These are phyloP conservation scores for Phialocephala subalpina DNA, from an alignment of 2,329 filamentous ascomycete genomes.

Conservation along the genomic window DNA sequence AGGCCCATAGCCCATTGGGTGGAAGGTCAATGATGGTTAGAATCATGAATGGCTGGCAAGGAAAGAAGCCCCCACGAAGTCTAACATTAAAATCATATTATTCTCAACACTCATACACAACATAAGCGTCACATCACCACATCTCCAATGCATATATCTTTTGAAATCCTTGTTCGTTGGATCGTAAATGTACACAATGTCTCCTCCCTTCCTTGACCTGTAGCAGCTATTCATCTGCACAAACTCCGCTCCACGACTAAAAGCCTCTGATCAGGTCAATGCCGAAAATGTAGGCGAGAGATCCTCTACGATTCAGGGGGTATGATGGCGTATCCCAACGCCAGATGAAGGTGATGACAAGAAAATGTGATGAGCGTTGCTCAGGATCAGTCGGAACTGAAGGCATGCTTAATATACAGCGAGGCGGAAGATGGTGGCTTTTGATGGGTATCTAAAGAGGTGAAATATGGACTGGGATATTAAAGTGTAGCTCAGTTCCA, in stretches of 20 bases:
- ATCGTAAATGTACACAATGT: constrained; percentile 40
- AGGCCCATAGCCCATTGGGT: neutral
- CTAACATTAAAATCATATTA: neutral
- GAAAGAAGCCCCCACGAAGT: neutral
- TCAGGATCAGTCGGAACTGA: constrained; percentile 33
- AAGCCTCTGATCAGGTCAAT: constrained; percentile 41
- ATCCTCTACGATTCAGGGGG: constrained; percentile 40
- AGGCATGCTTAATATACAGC: constrained; percentile 38
- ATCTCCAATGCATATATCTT: constrained; percentile 24
- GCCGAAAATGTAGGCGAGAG: constrained; percentile 37
- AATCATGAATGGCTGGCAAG: neutral
- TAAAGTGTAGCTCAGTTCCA: constrained; percentile 66
- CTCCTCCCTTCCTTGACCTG: constrained; percentile 8
- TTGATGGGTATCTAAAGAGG: constrained; percentile 35
- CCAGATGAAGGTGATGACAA: constrained; percentile 40
- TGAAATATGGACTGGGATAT: constrained; percentile 31
- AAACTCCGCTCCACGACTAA: constrained; percentile 25
- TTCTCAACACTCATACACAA: neutral
- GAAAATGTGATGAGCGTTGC: constrained; percentile 38
- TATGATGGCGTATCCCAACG: constrained; percentile 40
- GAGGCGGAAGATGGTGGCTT: constrained; percentile 27
- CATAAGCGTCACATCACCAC: constrained; percentile 21
- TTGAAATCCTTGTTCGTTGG: constrained; percentile 37
- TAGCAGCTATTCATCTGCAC: constrained; percentile 9
- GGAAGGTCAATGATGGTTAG: neutral